Percentiles rank a stretch among this genome's conserved stretches.
Evolutionary conservation across 2,329 filamentous ascomycete genomes (phyloP).

Genomic region (Aspergillus felis): DNA sequence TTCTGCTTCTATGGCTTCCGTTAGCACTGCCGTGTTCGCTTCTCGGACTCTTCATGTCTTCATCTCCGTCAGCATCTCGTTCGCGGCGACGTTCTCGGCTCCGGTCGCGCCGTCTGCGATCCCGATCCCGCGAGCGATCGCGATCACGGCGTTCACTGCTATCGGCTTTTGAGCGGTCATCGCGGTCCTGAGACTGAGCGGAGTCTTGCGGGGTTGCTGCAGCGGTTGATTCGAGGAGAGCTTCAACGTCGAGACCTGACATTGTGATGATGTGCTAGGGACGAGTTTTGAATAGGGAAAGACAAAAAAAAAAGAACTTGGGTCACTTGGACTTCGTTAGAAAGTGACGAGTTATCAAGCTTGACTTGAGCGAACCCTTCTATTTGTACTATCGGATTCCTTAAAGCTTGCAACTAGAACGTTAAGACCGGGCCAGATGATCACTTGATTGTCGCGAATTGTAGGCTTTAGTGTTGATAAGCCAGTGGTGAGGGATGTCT

Average conservation of each 20-base stretch:
- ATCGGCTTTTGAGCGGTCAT: constrained; percentile 55
- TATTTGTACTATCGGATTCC: constrained; percentile 13
- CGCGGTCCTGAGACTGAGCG: constrained; percentile 50
- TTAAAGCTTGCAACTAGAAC: constrained; percentile 3
- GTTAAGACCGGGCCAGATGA: not conserved
- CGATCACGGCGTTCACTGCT: constrained; percentile 54
- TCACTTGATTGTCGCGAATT: not conserved
- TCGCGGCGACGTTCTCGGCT: constrained; percentile 52
- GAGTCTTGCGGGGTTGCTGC: constrained; percentile 45
- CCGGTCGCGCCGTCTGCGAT: constrained; percentile 57
- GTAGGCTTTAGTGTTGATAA: not conserved
- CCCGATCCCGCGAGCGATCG: constrained; percentile 55
- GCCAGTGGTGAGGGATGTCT: not conserved
- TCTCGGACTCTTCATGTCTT: constrained; percentile 61
- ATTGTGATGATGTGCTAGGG: constrained; percentile 43
- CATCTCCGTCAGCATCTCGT: constrained; percentile 54
- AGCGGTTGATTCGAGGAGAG: constrained; percentile 80
- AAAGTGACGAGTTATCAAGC: constrained; percentile 22
- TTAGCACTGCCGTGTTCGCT: constrained; percentile 70
- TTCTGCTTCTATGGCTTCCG: constrained; percentile 72
- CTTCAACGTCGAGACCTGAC: constrained; percentile 79
- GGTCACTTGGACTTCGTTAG: constrained; percentile 39
- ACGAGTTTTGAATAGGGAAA: constrained; percentile 19
- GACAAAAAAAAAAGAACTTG: constrained; percentile 21
- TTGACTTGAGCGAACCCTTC: constrained; percentile 35